These are phyloP conservation scores for Discostella stelligera DNA, from an alignment of 352 stramenopile genomes.

Conservation along the genomic window DNA sequence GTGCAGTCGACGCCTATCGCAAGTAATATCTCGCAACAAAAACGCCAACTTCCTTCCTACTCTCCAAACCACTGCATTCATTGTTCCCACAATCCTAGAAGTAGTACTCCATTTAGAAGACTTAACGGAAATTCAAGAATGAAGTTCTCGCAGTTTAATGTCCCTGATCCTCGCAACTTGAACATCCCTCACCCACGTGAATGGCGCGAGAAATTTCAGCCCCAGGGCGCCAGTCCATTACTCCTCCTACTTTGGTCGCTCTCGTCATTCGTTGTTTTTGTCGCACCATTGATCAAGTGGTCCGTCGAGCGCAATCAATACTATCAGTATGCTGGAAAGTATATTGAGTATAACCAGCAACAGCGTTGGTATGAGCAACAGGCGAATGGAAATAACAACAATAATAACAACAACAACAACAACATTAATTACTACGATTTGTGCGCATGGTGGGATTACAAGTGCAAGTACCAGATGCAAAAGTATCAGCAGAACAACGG, in stretches of 20 bases:
- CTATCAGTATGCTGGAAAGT: conserved; percentile 31
- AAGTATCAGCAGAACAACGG: conserved; percentile 22
- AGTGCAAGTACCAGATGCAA: conserved; percentile 20
- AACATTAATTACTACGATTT: conserved; percentile 7
- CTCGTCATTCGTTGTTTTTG: conserved; percentile 34
- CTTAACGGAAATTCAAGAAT: not conserved
- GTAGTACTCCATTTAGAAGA: not conserved
- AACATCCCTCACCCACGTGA: conserved; percentile 21
- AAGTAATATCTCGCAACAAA: not conserved
- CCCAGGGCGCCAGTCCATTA: conserved; percentile 8
- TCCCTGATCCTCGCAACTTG: not conserved
- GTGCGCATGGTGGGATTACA: conserved; percentile 44
- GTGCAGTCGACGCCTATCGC: not conserved
- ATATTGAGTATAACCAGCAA: conserved; percentile 44
- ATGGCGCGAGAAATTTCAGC: conserved; percentile 28
- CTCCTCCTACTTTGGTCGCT: conserved; percentile 27
- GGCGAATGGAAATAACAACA: conserved; percentile 33
- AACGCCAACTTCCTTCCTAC: not conserved
- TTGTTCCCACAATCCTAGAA: too few species aligned
- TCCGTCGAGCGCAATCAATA: conserved; percentile 31
- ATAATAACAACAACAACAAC: conserved; percentile 22
- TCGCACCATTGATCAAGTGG: conserved; percentile 41
- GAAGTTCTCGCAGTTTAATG: not conserved
- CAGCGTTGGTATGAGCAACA: conserved; percentile 39
- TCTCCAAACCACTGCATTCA: too few species aligned